A percentile compares a stretch with the other conserved stretches of the same genome.
phyloP scores from a whole-genome alignment of 2,329 filamentous ascomycete genomes.

The Clarireedia monteithiana region DNA sequence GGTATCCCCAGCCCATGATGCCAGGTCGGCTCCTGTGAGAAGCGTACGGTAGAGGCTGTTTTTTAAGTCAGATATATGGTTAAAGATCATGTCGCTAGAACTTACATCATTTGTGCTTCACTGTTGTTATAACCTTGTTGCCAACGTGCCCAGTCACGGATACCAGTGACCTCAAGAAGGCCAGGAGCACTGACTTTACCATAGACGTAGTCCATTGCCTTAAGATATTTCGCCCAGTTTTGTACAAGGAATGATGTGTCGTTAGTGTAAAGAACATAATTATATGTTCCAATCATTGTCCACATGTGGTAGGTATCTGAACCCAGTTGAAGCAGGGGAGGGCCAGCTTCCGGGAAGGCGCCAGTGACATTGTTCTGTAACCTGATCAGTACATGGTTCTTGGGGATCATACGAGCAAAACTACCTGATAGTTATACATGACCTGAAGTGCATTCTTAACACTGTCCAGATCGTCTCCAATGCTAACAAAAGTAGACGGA shows the following conservation, averaged over 20 bases:
- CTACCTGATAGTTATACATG: constrained; percentile 37
- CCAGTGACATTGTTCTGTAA: constrained; percentile 17
- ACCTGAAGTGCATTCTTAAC: constrained; percentile 36
- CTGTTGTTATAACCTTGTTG: constrained; percentile 22
- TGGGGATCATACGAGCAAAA: neutral
- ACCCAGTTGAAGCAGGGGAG: constrained; percentile 19
- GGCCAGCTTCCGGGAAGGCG: constrained; percentile 23
- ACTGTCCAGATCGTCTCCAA: constrained; percentile 42
- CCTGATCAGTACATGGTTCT: neutral
- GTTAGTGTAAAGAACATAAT: constrained; percentile 49
- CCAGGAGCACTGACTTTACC: constrained; percentile 33
- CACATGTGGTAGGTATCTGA: constrained; percentile 51
- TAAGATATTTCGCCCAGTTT: constrained; percentile 43
- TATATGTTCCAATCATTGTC: constrained; percentile 50
- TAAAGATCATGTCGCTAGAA: neutral
- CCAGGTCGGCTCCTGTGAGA: constrained; percentile 38
- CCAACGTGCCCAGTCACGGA: constrained; percentile 24
- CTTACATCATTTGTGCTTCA: constrained; percentile 25
- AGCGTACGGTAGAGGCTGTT: constrained; percentile 37
- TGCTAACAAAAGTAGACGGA: constrained; percentile 46
- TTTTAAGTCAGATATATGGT: neutral
- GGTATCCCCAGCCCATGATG: constrained; percentile 32
- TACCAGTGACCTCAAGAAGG: constrained; percentile 22
- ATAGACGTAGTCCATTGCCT: constrained; percentile 39
- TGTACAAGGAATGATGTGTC: constrained; percentile 40